Percentiles rank a stretch among this genome's conserved stretches.
phyloP scores from a whole-genome alignment of 2,329 filamentous ascomycete genomes.

The Gremmenia infestans region DNA sequence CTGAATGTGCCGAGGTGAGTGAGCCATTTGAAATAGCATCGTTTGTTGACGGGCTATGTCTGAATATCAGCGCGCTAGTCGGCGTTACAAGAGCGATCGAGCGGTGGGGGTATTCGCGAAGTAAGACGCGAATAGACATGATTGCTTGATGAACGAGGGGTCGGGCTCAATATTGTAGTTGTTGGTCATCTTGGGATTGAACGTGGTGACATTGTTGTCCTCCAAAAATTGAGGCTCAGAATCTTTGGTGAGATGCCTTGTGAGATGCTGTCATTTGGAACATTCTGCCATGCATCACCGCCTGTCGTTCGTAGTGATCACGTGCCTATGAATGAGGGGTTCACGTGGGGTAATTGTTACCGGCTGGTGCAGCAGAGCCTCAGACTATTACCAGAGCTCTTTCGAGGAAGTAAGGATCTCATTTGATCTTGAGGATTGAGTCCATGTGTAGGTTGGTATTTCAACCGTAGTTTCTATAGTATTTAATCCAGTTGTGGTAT shows the following conservation, averaged over 20 bases:
- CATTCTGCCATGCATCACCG: not conserved
- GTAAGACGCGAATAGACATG: slow-evolving; percentile 33
- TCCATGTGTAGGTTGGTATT: too few species aligned
- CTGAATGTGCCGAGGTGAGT: slow-evolving; percentile 47
- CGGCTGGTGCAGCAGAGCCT: too few species aligned
- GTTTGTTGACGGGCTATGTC: slow-evolving; percentile 64
- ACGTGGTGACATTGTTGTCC: not conserved
- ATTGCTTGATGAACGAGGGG: slow-evolving; percentile 4
- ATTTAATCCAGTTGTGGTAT: too few species aligned
- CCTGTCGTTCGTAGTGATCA: not conserved
- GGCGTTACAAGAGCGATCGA: slow-evolving; percentile 81
- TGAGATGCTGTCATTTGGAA: not conserved
- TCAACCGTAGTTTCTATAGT: too few species aligned
- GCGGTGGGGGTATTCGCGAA: slow-evolving; percentile 81
- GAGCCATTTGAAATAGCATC: slow-evolving; percentile 56
- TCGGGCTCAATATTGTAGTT: not conserved
- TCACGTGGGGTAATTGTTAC: not conserved
- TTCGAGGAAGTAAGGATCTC: too few species aligned
- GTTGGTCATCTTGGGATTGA: slow-evolving; percentile 16
- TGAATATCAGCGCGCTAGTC: slow-evolving; percentile 77
- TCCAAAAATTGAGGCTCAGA: not conserved
- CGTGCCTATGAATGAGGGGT: not conserved
- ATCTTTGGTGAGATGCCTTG: not conserved
- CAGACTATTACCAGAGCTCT: too few species aligned
- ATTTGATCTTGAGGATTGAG: too few species aligned